These are phyloP conservation scores for Kalanchoe fedtschenkoi DNA, from an alignment of 164 flowering plant genomes.

Conservation along the genomic window DNA sequence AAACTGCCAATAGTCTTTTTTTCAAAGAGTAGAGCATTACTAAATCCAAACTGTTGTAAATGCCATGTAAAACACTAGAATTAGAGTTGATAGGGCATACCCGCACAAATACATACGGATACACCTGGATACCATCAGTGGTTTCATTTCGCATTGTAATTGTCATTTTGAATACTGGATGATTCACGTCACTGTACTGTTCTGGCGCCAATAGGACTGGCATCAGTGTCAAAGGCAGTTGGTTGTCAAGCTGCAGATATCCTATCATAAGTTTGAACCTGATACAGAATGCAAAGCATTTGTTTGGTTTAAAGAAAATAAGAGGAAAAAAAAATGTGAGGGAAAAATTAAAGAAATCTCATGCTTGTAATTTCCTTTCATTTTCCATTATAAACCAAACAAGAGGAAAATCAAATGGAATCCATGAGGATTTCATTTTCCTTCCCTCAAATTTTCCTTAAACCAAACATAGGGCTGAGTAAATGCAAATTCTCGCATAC, in stretches of 20 bases:
- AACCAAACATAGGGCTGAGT: too few species aligned
- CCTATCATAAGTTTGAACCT: slow-evolving; percentile 93
- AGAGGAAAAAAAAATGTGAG: neutral
- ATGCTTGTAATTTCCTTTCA: too few species aligned
- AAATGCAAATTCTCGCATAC: too few species aligned
- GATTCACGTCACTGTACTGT: slow-evolving; percentile 37
- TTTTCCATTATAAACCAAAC: too few species aligned
- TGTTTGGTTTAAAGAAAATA: neutral
- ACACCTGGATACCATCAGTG: slow-evolving; percentile 66
- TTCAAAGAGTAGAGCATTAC: too few species aligned
- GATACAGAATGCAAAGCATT: slow-evolving; percentile 15
- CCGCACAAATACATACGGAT: slow-evolving; percentile 76
- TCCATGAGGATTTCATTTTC: too few species aligned
- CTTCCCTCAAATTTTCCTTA: too few species aligned
- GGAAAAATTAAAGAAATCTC: neutral
- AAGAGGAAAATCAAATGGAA: too few species aligned
- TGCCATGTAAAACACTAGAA: too few species aligned
- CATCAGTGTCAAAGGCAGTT: slow-evolving; percentile 77
- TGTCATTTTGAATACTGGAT: slow-evolving; percentile 86
- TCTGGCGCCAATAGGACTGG: slow-evolving; percentile 94
- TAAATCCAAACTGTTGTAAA: too few species aligned
- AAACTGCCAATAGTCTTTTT: too few species aligned
- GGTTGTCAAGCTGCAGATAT: slow-evolving; percentile 82
- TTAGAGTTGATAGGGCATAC: slow-evolving; percentile 26
- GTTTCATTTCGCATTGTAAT: slow-evolving; percentile 59